Base-by-base conservation (phyloP, 495 filamentous ascomycete genomes). In the Aspergillus baeticus region DNA sequence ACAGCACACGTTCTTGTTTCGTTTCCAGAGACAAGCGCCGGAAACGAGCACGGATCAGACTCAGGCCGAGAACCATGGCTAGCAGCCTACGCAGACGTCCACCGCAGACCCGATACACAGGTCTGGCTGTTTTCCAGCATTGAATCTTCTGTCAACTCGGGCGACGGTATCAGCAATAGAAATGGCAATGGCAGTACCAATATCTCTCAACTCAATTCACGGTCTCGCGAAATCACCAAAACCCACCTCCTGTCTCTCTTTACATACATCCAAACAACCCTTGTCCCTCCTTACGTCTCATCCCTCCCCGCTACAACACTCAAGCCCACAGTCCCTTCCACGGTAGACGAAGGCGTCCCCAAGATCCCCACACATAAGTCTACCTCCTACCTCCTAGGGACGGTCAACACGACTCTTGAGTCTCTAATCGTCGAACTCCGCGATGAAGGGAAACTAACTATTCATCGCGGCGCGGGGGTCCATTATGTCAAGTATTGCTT, bases 71-170 rank as follows among this genome's bases (percentile, higher is more conserved):
- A 51, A 4, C 71, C 70, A 15, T 77, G 69, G 70, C 75, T 81
- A 11, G 80, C 81, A 17, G 84, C 81, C 1, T 81, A 78, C 56
- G 69, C 85, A 14, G 84, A 89, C 65, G 69, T 86, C 22, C 75
- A 75, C 31, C 64, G 75, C 10, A 77, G 73, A 6, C 80, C 80
- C 0, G 81, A 87, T 58, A 88, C 85, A 17, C 79, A 87, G 59
- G 70, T 83, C 13, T 79, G 81, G 76, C 22, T 88, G 4, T 88
- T 82, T 58, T 77, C 71, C 26, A 83, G 81, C 17, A 59, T 82
- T 1, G 85, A 87, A 58, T 63, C 61, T n/a, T 10, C 29, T 3
- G 15, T 39, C 29, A 51, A 56, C 6, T 35, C 29, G 31, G 26
- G 29, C 31, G 47, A 48, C 50, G 34, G 23, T n/a, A 37, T 14